Conservation (phyloP, 192 early-diverging fungal species). For the Allomyces macrogynus region DNA sequence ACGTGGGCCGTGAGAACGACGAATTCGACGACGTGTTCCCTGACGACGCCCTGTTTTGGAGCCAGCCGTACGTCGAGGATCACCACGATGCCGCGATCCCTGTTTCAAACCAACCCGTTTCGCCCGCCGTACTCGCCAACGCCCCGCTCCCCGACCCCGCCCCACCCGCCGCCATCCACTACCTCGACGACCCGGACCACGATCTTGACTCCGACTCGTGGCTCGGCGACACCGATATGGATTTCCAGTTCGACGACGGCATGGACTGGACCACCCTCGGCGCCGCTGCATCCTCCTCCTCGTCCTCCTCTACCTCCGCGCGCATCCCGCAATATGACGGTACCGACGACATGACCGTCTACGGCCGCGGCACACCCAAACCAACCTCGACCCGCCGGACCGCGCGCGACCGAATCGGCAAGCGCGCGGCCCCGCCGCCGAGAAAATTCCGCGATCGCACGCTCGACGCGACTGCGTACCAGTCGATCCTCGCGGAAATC, state of each 20-base stretch:
- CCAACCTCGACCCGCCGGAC: constrained; percentile 36
- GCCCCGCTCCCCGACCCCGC: too few relatives aligned
- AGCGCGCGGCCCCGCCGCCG: constrained; percentile 15
- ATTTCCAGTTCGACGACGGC: neutral
- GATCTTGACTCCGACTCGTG: neutral
- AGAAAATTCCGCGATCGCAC: too few relatives aligned
- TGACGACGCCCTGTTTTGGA: too few relatives aligned
- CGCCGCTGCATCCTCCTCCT: neutral
- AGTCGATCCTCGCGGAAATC: too few relatives aligned
- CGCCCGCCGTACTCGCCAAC: too few relatives aligned
- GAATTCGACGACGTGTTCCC: too few relatives aligned
- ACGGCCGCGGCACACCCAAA: too few relatives aligned
- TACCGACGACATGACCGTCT: neutral
- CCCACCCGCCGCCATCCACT: too few relatives aligned
- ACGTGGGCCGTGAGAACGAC: too few relatives aligned
- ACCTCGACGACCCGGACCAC: neutral
- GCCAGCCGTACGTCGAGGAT: too few relatives aligned
- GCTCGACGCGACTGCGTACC: constrained; percentile 18
- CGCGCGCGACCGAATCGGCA: constrained; percentile 47
- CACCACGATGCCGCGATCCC: too few relatives aligned
- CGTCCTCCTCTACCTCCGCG: neutral
- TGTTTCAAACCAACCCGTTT: too few relatives aligned
- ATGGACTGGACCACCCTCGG: neutral
- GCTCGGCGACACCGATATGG: neutral
- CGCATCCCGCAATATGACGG: neutral